A percentile compares a stretch with the other conserved stretches of the same genome.
These are phyloP conservation scores for Ogataea wickerhamii DNA, from an alignment of 805 yeast species.

Conservation along the genomic window DNA sequence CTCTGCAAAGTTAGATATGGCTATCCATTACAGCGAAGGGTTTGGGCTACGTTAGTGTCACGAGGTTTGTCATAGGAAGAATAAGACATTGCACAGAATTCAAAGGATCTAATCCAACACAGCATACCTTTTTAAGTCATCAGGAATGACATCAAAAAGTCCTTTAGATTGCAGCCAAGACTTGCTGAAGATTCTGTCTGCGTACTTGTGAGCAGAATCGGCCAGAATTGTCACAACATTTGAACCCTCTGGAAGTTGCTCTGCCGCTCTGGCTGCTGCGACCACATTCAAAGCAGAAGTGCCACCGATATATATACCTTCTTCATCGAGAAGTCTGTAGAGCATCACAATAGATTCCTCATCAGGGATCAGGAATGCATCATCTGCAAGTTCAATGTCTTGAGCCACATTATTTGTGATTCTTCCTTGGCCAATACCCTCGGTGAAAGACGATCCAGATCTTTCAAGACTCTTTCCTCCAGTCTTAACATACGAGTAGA, in stretches of 20 bases:
- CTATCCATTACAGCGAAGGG: constrained; percentile 79
- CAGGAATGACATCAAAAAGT: constrained; percentile 64
- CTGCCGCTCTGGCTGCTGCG: constrained; percentile 79
- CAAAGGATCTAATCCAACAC: constrained; percentile 33
- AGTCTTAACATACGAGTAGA: constrained; percentile 72
- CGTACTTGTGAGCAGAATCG: constrained; percentile 87
- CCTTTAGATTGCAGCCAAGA: constrained; percentile 72
- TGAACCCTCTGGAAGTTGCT: constrained; percentile 67
- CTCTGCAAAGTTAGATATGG: constrained; percentile 54
- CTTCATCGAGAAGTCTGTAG: constrained; percentile 78
- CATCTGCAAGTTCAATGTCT: constrained; percentile 73
- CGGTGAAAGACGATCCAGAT: constrained; percentile 85
- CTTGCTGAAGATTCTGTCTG: constrained; percentile 74
- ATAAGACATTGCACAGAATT: background rate
- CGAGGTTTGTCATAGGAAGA: too few relatives aligned
- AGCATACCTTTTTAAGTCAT: constrained; percentile 65
- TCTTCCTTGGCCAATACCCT: constrained; percentile 95
- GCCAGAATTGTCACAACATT: constrained; percentile 87
- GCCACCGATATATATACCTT: constrained; percentile 88
- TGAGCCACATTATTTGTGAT: constrained; percentile 77
- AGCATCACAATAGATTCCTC: constrained; percentile 80
- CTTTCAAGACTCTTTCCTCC: constrained; percentile 66
- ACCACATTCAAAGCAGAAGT: constrained; percentile 88
- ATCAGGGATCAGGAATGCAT: constrained; percentile 76
- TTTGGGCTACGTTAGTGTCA: constrained; percentile 49